phyloP scores from a whole-genome alignment of 306 rosid genomes.

The Inga leiocalycina region DNA sequence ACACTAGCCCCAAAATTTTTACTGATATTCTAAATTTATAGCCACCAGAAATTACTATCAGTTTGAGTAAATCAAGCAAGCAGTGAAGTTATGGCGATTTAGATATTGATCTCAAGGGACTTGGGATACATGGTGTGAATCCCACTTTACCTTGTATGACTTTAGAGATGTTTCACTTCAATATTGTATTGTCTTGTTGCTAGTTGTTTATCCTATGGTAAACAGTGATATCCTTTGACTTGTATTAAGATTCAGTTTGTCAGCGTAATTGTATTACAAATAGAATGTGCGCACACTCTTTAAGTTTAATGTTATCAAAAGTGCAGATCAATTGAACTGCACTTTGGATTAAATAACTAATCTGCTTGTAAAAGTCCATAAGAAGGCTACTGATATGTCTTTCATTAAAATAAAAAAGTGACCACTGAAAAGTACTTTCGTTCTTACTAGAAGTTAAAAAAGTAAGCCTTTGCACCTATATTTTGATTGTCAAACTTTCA shows the following conservation, averaged over 20 bases:
- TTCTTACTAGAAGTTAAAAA: not conserved
- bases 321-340: not conserved
- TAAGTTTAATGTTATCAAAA: not conserved
- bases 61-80: not conserved
- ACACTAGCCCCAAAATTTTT: not conserved
- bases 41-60: not conserved
- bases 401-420: slow-evolving; percentile 8
- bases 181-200: slow-evolving; percentile 11
- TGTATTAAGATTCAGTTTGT: too few species aligned
- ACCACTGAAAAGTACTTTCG: not conserved
- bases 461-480: not conserved
- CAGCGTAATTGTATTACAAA: not conserved
- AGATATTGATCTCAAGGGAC: slow-evolving; percentile 25
- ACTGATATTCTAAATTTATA: not conserved
- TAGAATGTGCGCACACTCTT: not conserved
- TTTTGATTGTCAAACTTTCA: not conserved
- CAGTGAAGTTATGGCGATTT: not conserved
- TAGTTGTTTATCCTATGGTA: slow-evolving; percentile 1
- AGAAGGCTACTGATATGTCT: not conserved
- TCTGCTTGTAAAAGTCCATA: slow-evolving; percentile 10
- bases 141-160: not conserved
- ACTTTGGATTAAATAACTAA: not conserved
- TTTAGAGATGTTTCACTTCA: slow-evolving; percentile 3
- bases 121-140: slow-evolving; percentile 6
- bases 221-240: not conserved